Base-by-base conservation (phyloP, 805 yeast species). In the Candida ovalis region DNA sequence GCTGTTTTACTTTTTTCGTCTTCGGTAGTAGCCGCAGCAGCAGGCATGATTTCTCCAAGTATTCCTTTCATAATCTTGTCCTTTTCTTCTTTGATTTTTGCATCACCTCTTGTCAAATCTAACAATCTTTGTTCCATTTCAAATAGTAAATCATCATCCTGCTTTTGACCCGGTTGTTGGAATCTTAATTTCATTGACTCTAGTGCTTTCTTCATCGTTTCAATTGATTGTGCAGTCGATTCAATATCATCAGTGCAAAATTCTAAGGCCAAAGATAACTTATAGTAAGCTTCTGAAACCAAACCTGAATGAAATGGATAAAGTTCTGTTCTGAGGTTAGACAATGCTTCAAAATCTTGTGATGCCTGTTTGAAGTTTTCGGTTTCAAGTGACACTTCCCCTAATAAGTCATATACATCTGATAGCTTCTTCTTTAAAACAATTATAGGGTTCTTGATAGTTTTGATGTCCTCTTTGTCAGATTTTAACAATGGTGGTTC, bases 301-400 rank as follows among this genome's bases (percentile, higher is more conserved):
- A 82, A 66, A 2, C 85, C 72, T 2, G 86, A 76, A 8, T 69
- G 65, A n/a, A 66, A 64, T 2, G 76, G 75, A 57, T 74, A 83
- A 12, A 86, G 61, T 47, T 78, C 67, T 43, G 69, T 60, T 62
- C 87, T 76, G 40, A 84, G 66, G 25, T 76, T 67, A 30, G 87
- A 72, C 37, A 88, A 73, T 18, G 77, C 67, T 42, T 73, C 69
- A 48, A 89, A 80, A 63, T 91, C 96, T 18, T 70, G 69, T 0
- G 84, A 77, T 0, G 97, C 88, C 64, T 88, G 95, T 15, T 72
- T 68, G 64, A 90, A 90, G 65, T 88, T 88, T 58, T 92, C 97
- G 1, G 94, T 80, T 61, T 92, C 99, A 40, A 91, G 72, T 0
- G 96, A 84, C 9, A 91, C 86, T 62, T 92, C 97, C 28, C 98